Base-by-base conservation (phyloP, 1,139 yeast genomes). In the Lodderomyces parapsilosis region DNA sequence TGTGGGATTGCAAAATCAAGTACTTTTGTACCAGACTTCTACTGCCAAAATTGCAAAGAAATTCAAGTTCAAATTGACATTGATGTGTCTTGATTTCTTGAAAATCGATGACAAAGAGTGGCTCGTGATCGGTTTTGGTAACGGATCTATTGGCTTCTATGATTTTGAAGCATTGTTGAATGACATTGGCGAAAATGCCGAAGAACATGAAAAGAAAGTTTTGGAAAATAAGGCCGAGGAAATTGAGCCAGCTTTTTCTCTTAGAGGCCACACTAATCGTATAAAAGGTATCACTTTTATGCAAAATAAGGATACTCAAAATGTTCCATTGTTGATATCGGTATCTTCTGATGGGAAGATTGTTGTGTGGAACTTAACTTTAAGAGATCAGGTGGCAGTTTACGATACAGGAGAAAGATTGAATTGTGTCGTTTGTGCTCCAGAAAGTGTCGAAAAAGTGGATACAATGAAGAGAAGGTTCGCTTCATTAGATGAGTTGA, bases 301-400 rank as follows among this genome's bases (percentile, higher is more conserved):
- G 55, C 65, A 67, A 45, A 57, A 62, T 0, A 57, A 55, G 1
- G 74, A 68, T 41, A 60, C 71, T 2, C 50, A 55, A 14, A 58
- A 55, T 27, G 61, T 59, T 22, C 74, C 76, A 6, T 84, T 76
- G 56, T 66, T 94, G 59, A 76, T 87, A 1, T 85, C 96, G 2
- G 89, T 90, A 10, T 87, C 96, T 0, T 88, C 97, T 0, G 98
- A 93, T 61, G 98, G 99, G 32, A 86, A 80, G 56, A 83, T 93
- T 43, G 96, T 91, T 11, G 83, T 93, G 2, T 93, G 98, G 96
- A 86, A 90, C 58, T 66, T 91, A 56, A 55, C 66, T 3, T 57
- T 68, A 1, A 75, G 76, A 53, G 96, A 87, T 54, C 96, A 90
- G 62, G 76, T 89, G 18, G 97, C 97, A 0, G 94, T 89, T 2